Percentiles rank a stretch among this genome's conserved stretches.
Conservation (phyloP, 768 basidiomycete species). For the Podaxis sp. region DNA sequence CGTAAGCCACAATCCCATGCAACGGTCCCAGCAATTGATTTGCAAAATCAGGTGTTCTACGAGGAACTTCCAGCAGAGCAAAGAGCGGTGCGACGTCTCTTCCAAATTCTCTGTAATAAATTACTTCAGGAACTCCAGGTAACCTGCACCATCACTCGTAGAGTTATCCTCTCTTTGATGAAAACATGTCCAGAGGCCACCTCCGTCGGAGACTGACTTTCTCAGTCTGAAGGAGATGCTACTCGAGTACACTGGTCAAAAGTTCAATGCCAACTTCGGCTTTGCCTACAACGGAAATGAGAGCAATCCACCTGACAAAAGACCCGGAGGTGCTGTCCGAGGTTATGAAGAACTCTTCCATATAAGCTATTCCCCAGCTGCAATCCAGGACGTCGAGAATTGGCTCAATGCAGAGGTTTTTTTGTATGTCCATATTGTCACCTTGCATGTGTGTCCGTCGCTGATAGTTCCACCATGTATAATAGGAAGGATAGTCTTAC, state of each 20-base stretch:
- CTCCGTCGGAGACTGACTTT: not conserved
- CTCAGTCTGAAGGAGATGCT: not conserved
- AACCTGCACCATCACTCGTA: not conserved
- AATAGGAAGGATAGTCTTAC: not conserved
- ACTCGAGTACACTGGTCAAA: not conserved
- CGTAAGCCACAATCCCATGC: too few relatives aligned
- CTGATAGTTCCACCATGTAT: too few relatives aligned
- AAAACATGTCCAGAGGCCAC: not conserved
- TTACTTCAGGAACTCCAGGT: not conserved
- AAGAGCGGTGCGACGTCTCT: not conserved
- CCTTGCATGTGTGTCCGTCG: not conserved
- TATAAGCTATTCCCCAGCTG: not conserved
- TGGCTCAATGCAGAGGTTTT: not conserved
- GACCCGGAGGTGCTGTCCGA: not conserved
- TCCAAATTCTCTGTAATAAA: not conserved
- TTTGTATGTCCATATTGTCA: not conserved
- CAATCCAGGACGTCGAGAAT: not conserved
- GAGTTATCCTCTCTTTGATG: not conserved
- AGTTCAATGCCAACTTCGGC: not conserved
- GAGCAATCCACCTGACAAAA: not conserved
- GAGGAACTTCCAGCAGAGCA: not conserved
- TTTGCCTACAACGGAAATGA: not conserved
- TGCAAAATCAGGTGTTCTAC: not conserved
- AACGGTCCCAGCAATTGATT: not conserved
- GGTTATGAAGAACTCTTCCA: not conserved